Conservation (phyloP, 139 green algal species). For the Choricystis sp. region DNA sequence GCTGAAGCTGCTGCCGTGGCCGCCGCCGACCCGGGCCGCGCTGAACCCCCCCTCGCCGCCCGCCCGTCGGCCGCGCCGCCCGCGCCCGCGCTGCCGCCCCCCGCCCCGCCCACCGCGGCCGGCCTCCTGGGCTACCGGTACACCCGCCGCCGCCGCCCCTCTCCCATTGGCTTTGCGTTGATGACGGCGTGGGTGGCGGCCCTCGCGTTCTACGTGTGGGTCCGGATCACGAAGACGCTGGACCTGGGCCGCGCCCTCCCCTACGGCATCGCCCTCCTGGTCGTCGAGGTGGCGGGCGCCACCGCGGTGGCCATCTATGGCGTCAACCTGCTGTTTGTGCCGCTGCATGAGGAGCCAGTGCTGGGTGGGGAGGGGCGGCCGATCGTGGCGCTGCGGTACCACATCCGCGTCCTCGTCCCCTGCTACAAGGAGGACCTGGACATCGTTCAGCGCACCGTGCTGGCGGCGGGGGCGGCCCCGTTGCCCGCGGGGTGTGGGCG, state of each 20-base stretch:
- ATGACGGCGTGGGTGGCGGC: neutral
- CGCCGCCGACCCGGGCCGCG: too few species aligned
- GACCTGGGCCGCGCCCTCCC: constrained; percentile 11
- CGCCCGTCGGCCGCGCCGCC: too few species aligned
- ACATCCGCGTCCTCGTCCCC: constrained; percentile 34
- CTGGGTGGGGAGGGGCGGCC: neutral
- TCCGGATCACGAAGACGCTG: constrained; percentile 29
- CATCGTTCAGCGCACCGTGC: constrained; percentile 29
- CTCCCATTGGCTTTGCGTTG: neutral
- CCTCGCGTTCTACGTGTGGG: constrained; percentile 31
- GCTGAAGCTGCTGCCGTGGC: neutral
- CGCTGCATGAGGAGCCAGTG: neutral
- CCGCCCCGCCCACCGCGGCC: neutral
- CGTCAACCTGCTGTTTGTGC: constrained; percentile 15
- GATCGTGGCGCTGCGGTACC: constrained; percentile 24
- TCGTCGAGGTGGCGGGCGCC: constrained; percentile 28
- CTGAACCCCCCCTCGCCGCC: too few species aligned
- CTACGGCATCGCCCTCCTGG: constrained; percentile 27
- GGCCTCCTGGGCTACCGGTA: neutral
- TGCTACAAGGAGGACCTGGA: constrained; percentile 49
- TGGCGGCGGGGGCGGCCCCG: constrained; percentile 21
- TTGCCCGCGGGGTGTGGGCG: constrained; percentile 23
- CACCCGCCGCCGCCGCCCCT: too few species aligned
- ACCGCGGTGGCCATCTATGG: constrained; percentile 34
- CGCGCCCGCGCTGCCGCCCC: too few species aligned